Percentiles rank a stretch among this genome's conserved stretches.
Evolutionary conservation across 139 green algal genomes (phyloP).

Genomic region (Volvox reticuliferus): DNA sequence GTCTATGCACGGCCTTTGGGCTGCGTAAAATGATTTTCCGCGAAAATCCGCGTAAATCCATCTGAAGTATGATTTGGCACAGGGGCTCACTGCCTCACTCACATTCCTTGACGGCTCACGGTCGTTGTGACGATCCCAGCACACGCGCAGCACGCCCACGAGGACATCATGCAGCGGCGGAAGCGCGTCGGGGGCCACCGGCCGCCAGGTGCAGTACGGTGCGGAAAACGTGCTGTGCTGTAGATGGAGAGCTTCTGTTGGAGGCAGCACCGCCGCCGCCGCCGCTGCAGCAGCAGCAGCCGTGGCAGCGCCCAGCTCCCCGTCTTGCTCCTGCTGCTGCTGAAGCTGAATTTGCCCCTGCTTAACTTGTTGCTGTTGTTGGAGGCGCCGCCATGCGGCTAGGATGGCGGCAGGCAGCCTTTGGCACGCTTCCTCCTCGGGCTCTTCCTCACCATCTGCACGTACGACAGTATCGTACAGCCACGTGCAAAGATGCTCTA

Average conservation of each 20-base stretch:
- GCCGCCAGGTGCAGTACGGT: slow-evolving; percentile 43
- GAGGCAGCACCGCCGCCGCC: background rate
- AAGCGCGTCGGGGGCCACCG: slow-evolving; percentile 21
- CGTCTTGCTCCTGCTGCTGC: background rate
- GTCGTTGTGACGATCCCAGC: slow-evolving; percentile 44
- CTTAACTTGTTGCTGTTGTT: background rate
- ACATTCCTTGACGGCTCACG: slow-evolving; percentile 33
- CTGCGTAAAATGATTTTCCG: too few relatives aligned
- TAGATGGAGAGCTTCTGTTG: slow-evolving; percentile 29
- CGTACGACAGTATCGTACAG: slow-evolving; percentile 44
- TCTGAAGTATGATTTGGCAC: too few relatives aligned
- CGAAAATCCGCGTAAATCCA: too few relatives aligned
- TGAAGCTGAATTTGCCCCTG: background rate
- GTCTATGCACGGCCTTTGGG: too few relatives aligned
- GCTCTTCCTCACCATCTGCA: background rate
- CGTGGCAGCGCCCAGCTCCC: background rate
- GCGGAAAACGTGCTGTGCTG: slow-evolving; percentile 32
- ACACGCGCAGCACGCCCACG: slow-evolving; percentile 39
- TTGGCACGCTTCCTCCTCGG: slow-evolving; percentile 35
- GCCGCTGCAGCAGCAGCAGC: background rate
- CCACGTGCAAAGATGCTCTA: slow-evolving; percentile 38
- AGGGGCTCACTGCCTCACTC: too few relatives aligned
- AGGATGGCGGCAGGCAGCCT: slow-evolving; percentile 36
- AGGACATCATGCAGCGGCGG: slow-evolving; percentile 45
- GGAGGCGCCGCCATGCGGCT: slow-evolving; percentile 3